Base-by-base conservation (phyloP, 371 early-diverging fungal species). In the Zancudomyces culisetae region DNA sequence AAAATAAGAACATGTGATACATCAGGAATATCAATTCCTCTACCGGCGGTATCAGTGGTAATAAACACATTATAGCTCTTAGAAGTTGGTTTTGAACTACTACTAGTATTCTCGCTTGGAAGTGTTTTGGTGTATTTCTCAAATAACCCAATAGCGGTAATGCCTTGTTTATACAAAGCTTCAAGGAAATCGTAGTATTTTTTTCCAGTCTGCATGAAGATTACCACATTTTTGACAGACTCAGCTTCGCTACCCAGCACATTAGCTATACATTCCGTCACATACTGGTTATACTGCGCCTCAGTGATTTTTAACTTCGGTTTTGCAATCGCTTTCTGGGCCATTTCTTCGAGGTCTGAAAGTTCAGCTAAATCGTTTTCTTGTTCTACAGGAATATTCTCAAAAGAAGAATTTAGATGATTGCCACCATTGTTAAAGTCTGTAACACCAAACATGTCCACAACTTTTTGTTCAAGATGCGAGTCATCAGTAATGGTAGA, bases 21-120 rank as follows among this genome's bases (percentile, higher is more conserved):
- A 43, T 58, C 55, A 0, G 55, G 43, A 21, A 66, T 27, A 47
- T 66, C 66, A 0, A 66, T 28, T 0, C 66, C 66, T 1, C 66
- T 50, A 0, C 63, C 66, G 1, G 60, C 49, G 13, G 60, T 54
- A 39, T 66, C 66, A 1, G 61, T 63, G 2, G 57, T 55, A 27
- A 66, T 22, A 20, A 47, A 61, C 21, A 64, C 61, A 0, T 43
- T 27, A 19, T 53, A 28, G 43, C 43, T 12, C 19, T n/a, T n/a
- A n/a, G n/a, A n/a, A n/a, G n/a, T n/a, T n/a, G n/a, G n/a, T n/a
- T n/a, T n/a, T n/a, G n/a, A n/a, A n/a, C n/a, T n/a, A n/a, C n/a
- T n/a, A n/a, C n/a, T n/a, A n/a, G n/a, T n/a, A 24, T 3, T 51
- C 22, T 15, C 24, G 27, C 12, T 21, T 43, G n/a, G n/a, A n/a